Evolutionary conservation across 108 stramenopile genomes (phyloP), one percentile per base, ranked within the genome.

Genomic region (Pelagomonas calceolata): DNA sequence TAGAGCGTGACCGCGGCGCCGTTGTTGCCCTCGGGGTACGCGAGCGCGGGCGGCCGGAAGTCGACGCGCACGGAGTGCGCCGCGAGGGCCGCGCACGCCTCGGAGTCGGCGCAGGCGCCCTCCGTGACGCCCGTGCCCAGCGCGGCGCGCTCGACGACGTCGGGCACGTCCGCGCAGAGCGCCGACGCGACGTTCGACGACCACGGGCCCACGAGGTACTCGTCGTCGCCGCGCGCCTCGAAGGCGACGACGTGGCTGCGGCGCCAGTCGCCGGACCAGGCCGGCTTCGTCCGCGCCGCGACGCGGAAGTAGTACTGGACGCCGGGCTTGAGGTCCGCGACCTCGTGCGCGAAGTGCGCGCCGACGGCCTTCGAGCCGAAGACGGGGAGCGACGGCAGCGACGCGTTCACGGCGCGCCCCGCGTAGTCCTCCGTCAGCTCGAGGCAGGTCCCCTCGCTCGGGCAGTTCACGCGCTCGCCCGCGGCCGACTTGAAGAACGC

Each of bases 231-330:
- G n/a, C n/a, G n/a, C n/a, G n/a, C n/a, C n/a, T n/a, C n/a, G n/a
- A n/a, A n/a, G n/a, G n/a, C n/a, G n/a, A n/a, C n/a, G n/a, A n/a
- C n/a, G n/a, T n/a, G n/a, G n/a, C n/a, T n/a, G n/a, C n/a, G n/a
- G n/a, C n/a, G n/a, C n/a, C n/a, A n/a, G 21, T 60, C 21, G 51
- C 51, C 51, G 21, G 7, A 26, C 51, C 51, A 60, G 14, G 7
- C 51, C 21, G 51, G 51, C 51, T 17, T 60, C 51, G 51, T 26
- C 0, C 51, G 51, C 51, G 90, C 91, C 15, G 81, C 73, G 37
- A 89, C 87, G 36, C 89, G 81, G 51, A 91, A 82, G 69, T 84
- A 90, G 68, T 91, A 90, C 31, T 79, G 74, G 21, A 91, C 81
- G n/a, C 90, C 90, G 64, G 90, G 78, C 68, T 82, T 79, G 69